Evolutionary conservation across 2,329 filamentous ascomycete genomes (phyloP), one percentile per base, ranked within the genome.

Genomic region (Colletotrichum tabaci): DNA sequence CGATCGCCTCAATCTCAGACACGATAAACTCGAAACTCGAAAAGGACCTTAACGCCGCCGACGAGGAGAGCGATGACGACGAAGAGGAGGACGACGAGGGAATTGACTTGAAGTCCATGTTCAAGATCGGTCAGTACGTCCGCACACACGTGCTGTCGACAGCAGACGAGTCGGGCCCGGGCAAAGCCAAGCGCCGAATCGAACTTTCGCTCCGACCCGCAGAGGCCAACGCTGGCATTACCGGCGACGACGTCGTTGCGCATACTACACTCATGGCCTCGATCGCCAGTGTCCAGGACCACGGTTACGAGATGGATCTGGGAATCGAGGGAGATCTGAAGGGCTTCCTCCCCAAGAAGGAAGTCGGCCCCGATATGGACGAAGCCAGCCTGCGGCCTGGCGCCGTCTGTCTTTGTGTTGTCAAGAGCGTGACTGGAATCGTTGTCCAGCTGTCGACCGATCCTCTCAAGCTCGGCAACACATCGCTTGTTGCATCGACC

Each of bases 221-320:
- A 71, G 88, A 94, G 73, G 88, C 94, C 66, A 99, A 99, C 80
- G 88, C 88, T 2, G 92, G 93, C 1, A 85, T 99, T 26, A 86
- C 88, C 4, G 88, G 90, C 75, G 90, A 92, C 50, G 94, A 94
- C 76, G 82, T 98, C 12, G 90, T 96, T 12, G 83, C 88, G 50
- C 92, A 97, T 77, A 88, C 87, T 74, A 95, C 93, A 56, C 85
- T 98, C 23, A 97, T 98, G 87, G 96, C 95, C 2, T 92, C 95
- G 0, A 92, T 99, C 35, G 83, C 89, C 61, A 99, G 96, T 81
- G 92, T 97, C n/a, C 96, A 99, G 82, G 97, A 99, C 77, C 95
- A 98, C 78, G 96, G 96, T 73, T 88, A 96, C 69, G 90, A 98
- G 67, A 98, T 99, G 94, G 94, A 98, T 76, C 83, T 98, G 47